Percentiles rank a stretch among this genome's conserved stretches.
Evolutionary conservation across 2,329 filamentous ascomycete species (phyloP).

Genomic region (Neonectria hederae): DNA sequence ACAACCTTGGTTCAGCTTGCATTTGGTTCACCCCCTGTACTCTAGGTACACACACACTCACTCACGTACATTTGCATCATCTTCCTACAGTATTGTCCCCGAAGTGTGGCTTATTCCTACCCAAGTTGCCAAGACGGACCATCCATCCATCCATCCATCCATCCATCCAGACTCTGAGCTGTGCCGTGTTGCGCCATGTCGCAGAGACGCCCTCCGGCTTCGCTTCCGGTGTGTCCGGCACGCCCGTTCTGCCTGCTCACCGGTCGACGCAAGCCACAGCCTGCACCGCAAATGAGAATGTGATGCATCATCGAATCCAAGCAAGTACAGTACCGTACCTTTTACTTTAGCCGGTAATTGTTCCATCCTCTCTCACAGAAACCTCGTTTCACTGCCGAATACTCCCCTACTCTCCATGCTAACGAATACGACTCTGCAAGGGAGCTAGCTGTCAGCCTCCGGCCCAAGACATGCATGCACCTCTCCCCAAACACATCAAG

Average conservation of each 20-base stretch:
- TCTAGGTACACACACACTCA: too few species aligned
- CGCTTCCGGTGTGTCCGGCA: not conserved
- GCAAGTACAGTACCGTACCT: not conserved
- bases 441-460: not conserved
- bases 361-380: too few species aligned
- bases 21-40: too few species aligned
- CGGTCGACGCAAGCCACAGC: not conserved
- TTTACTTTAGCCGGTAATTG: too few species aligned
- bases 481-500: not conserved
- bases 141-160: too few species aligned
- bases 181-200: too few species aligned
- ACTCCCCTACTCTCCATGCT: not conserved
- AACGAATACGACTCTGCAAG: not conserved
- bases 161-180: too few species aligned
- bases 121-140: too few species aligned
- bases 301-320: not conserved
- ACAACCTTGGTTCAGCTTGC: too few species aligned
- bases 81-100: too few species aligned
- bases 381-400: too few species aligned
- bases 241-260: not conserved
- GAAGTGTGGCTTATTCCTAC: not conserved
- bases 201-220: not conserved
- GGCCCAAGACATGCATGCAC: not conserved
- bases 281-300: not conserved
- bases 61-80: too few species aligned